phyloP scores from a whole-genome alignment of 2,329 filamentous ascomycete species.

The Neofusicoccum kwambonambiense region DNA sequence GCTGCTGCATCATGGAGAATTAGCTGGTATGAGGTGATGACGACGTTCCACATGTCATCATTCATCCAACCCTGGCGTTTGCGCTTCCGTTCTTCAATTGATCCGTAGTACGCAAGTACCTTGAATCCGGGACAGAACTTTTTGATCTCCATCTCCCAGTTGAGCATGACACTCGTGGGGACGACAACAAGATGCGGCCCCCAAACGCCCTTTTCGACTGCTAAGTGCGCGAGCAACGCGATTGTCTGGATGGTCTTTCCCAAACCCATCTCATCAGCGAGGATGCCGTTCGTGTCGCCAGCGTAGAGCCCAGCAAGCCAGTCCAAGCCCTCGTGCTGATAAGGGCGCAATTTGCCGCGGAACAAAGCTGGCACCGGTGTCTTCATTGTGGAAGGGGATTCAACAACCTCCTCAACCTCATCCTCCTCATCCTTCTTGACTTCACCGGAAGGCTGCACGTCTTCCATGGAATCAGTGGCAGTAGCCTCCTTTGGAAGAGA shows the following conservation, averaged over 20 bases:
- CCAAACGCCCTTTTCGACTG: conserved; percentile 88
- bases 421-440: neutral
- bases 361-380: conserved; percentile 64
- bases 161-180: conserved; percentile 96
- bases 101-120: conserved; percentile 94
- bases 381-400: conserved; percentile 42
- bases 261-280: conserved; percentile 97
- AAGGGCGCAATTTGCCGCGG: conserved; percentile 86
- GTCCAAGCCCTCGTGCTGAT: conserved; percentile 94
- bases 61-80: conserved; percentile 94
- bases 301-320: conserved; percentile 93
- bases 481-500: neutral
- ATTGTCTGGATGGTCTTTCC: conserved; percentile 99
- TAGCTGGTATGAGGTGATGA: conserved; percentile 96
- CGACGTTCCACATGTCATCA: conserved; percentile 89
- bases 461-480: neutral
- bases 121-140: conserved; percentile 99
- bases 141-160: conserved; percentile 99
- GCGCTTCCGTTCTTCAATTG: conserved; percentile 83
- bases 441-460: neutral
- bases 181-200: conserved; percentile 95
- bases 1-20: conserved; percentile 92
- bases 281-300: conserved; percentile 90
- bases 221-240: conserved; percentile 85
- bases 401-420: conserved; percentile 28